phyloP scores from a whole-genome alignment of 2,329 filamentous ascomycete genomes.

The Camillea tinctor region DNA sequence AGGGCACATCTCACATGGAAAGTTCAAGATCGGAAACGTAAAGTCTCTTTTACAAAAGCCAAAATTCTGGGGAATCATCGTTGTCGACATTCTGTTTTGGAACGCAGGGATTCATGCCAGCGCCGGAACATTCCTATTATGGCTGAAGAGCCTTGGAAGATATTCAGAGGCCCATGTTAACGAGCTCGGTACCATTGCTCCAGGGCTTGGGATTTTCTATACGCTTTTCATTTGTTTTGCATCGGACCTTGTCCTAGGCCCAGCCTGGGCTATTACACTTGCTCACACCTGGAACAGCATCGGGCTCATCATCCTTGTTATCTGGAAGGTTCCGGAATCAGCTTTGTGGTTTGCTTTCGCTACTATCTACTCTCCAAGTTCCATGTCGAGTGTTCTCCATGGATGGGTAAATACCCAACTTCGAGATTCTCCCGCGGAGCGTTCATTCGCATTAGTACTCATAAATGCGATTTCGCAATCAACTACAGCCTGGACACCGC shows the following conservation, averaged over 20 bases:
- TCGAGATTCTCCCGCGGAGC: slow-evolving; percentile 43
- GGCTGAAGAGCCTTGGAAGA: slow-evolving; percentile 54
- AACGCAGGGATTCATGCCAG: slow-evolving; percentile 48
- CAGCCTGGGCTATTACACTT: slow-evolving; percentile 54
- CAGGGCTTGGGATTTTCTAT: slow-evolving; percentile 57
- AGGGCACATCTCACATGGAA: slow-evolving; percentile 40
- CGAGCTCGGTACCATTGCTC: slow-evolving; percentile 50
- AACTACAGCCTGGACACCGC: slow-evolving; percentile 54
- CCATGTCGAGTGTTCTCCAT: slow-evolving; percentile 55
- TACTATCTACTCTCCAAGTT: slow-evolving; percentile 47
- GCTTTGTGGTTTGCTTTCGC: slow-evolving; percentile 54
- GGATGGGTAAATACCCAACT: slow-evolving; percentile 55
- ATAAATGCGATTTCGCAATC: slow-evolving; percentile 54
- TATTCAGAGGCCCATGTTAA: slow-evolving; percentile 48
- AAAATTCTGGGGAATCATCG: slow-evolving; percentile 50
- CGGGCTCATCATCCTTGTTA: slow-evolving; percentile 50
- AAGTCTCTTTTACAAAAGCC: slow-evolving; percentile 37
- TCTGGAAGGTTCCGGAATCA: slow-evolving; percentile 56
- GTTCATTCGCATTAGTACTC: slow-evolving; percentile 49
- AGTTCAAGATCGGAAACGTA: slow-evolving; percentile 28
- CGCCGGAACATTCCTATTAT: slow-evolving; percentile 53
- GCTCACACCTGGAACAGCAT: slow-evolving; percentile 50
- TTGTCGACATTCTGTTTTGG: slow-evolving; percentile 57
- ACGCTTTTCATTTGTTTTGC: slow-evolving; percentile 53
- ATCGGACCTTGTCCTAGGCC: slow-evolving; percentile 52